Evolutionary conservation across 2,329 filamentous ascomycete genomes (phyloP), one percentile per base, ranked within the genome.

Genomic region (Aspergillus intermedius): DNA sequence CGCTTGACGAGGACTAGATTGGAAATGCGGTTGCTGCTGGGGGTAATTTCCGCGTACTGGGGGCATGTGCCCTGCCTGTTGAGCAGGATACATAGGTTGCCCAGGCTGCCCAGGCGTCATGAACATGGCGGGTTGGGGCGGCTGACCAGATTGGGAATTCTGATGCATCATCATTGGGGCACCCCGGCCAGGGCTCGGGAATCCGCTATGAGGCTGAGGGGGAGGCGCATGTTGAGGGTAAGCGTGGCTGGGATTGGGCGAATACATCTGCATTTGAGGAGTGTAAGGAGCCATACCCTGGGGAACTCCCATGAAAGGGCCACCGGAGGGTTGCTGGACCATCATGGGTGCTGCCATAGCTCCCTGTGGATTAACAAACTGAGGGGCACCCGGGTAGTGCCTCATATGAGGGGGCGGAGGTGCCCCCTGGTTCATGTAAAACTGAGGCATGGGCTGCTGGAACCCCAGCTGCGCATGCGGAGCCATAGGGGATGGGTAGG

Each of bases 131-230:
- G 81, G 60, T 74, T 82, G 74, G 43, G 76, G 75, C 49, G 76
- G 76, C 64, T 94, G 89, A 37, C 91, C 90, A 67, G 95, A 91
- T 62, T 96, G 91, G 23, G 91, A 96, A 48, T 88, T 88, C 71
- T 95, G 89, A 57, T 91, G 91, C 61, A 85, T 87, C 91, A 97
- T 97, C 84, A 94, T 89, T 2, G 88, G 85, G 10, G 93, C 88
- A 17, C 84, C 83, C 43, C 90, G 82, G 49, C 88, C 84, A 1
- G 91, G 91, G 64, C 91, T 96, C n/a, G 89, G 87, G 62, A 88
- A 95, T 13, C 89, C 88, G 40, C 81, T 87, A 17, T 85, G 81
- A 47, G 75, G 74, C 49, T 77, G 74, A 52, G 74, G 60, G 35
- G 73, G 72, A 53, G 75, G 69, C 17, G 68, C 70, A 59, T 76